Base-by-base conservation (phyloP, 2,329 filamentous ascomycete genomes). In the Paracorniculantispora psalliotae region DNA sequence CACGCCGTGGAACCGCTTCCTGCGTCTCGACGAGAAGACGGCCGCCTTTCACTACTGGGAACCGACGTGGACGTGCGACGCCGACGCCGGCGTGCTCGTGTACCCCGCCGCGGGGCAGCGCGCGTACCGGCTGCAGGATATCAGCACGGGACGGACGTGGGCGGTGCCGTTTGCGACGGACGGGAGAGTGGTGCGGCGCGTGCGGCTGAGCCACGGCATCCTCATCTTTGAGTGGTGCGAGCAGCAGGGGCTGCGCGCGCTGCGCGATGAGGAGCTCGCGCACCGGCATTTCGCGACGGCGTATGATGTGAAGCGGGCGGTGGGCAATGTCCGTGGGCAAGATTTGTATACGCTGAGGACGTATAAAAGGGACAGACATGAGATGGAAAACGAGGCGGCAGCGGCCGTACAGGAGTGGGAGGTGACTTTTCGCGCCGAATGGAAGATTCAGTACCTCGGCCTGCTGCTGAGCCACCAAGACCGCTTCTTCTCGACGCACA, bases 201-300 rank as follows among this genome's bases (percentile, higher is more conserved):
- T 85, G 3, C 77, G 84, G 15, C 71, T 87, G 4, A 76, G 78
- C 33, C 72, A 79, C 35, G 73, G 74, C 2, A 72, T 85, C n/a
- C 71, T 88, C n/a, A 65, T 87, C 19, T 71, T 88, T n/a, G 84
- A 87, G 67, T 87, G 84, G 84, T 83, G 81, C 52, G 81, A 85
- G 65, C 68, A 73, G 2, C 72, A 77, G 28, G 71, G 79, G 1
- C 81, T 77, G 61, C 78, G 82, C 66, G 76, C 78, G 67, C 68
- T 81, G 23, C 81, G 82, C 66, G 76, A 79, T 59, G 43, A 25
- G 13, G 30, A 26, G 10, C 72, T 73, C 1, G 79, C 82, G 1
- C 78, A 82, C 68, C 76, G 79, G 5, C 84, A 87, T 68, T 86
- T 82, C 66, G 83, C 81, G 6, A 84, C 82, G 2, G 81, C 80